A percentile compares a stretch with the other conserved stretches of the same genome.
These are phyloP conservation scores for Lactarius indigo DNA, from an alignment of 768 basidiomycete species.

Conservation along the genomic window DNA sequence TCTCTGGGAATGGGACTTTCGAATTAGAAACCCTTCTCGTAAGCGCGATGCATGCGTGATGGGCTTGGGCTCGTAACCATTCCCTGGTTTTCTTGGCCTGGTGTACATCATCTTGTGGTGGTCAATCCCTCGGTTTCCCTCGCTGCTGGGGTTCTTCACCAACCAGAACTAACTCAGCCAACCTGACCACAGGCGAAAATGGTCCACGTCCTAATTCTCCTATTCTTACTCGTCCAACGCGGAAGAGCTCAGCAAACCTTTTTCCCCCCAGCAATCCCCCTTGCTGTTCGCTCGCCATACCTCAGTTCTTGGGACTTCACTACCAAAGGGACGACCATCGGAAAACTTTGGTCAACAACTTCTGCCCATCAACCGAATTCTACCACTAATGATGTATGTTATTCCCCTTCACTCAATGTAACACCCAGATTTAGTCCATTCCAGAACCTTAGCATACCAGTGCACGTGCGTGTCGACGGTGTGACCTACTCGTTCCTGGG, in stretches of 20 bases:
- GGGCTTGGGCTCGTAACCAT: not conserved
- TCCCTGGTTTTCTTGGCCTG: not conserved
- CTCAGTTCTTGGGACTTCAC: slow-evolving; percentile 26
- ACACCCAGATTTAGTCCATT: not conserved
- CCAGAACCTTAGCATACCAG: slow-evolving; percentile 19
- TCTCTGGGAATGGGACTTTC: not conserved
- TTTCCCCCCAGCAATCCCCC: slow-evolving; percentile 28
- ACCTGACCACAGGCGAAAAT: not conserved
- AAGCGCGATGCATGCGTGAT: not conserved
- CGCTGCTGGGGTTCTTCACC: not conserved
- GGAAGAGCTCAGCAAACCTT: slow-evolving; percentile 15
- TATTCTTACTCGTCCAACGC: not conserved
- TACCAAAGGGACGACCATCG: slow-evolving; percentile 3
- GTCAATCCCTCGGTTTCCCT: not conserved
- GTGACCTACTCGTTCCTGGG: slow-evolving; percentile 26
- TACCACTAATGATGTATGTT: not conserved
- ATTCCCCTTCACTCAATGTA: not conserved
- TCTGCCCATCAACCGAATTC: not conserved
- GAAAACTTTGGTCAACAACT: slow-evolving; percentile 26
- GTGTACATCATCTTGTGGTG: not conserved
- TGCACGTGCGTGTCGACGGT: slow-evolving; percentile 15
- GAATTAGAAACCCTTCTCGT: no score
- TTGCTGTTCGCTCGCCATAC: slow-evolving; percentile 31
- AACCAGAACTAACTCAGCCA: not conserved
- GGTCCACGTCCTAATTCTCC: not conserved